Conservation (phyloP, 495 filamentous ascomycete genomes). For the Pyrenula massariospora region DNA sequence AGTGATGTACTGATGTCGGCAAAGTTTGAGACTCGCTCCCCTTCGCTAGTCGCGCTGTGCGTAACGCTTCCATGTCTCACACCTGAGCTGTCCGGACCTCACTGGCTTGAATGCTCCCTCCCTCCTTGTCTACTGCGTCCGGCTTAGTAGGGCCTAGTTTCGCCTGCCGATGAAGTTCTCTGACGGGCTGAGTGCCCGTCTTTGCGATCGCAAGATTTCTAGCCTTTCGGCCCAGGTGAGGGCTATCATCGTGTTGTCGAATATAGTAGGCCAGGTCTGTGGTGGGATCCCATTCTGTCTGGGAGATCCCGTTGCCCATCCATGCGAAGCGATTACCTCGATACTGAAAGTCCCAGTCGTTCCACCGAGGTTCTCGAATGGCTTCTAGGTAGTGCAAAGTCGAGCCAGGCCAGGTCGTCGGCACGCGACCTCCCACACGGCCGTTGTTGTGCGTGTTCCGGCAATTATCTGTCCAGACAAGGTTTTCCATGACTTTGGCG, state of each 20-base stretch:
- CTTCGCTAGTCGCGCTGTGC: too few species aligned
- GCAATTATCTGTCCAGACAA: constrained; percentile 35
- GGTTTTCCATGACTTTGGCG: constrained; percentile 33
- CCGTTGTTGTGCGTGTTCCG: constrained; percentile 41
- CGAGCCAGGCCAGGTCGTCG: constrained; percentile 23
- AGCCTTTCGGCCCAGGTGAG: background rate
- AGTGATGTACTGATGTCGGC: too few species aligned
- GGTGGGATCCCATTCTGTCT: constrained; percentile 13
- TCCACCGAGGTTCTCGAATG: constrained; percentile 24
- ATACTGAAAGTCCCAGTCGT: constrained; percentile 37
- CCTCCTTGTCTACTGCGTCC: background rate
- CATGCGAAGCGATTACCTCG: constrained; percentile 32
- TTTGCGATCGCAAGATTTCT: background rate
- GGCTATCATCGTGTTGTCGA: constrained; percentile 23
- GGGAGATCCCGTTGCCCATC: constrained; percentile 30
- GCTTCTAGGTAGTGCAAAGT: constrained; percentile 39
- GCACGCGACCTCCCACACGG: constrained; percentile 16
- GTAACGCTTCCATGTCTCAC: too few species aligned
- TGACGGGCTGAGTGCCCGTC: background rate
- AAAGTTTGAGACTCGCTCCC: too few species aligned
- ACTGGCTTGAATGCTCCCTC: background rate
- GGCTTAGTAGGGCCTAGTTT: background rate
- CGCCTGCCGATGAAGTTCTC: background rate
- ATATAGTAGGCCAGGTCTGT: constrained; percentile 29
- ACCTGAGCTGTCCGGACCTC: too few species aligned